Base-by-base conservation (phyloP, 208 protist genomes). In the Sergeia podlipaevii region DNA sequence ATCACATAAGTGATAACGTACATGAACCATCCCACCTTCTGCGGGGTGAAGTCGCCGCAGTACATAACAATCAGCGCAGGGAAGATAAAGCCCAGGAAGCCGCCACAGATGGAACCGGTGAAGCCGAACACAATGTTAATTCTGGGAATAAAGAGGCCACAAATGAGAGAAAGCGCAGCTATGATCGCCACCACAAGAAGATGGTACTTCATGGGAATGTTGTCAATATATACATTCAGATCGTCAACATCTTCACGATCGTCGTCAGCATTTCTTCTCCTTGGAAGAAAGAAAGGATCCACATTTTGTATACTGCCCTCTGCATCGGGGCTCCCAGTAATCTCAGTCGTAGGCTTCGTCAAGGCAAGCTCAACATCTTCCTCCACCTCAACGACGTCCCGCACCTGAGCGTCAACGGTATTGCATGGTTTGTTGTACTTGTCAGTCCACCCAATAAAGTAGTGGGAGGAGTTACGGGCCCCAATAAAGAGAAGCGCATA, bases 41-140 rank as follows among this genome's bases (percentile, higher is more conserved):
- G 11, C 10, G 59, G 15, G 24, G 38, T 32, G 33, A 27, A 58
- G 21, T 41, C 51, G 17, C 48, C 58, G 24, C 32, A 26, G 41
- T 55, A 77, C 59, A 48, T 61, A 44, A 53, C 59, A 43, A 85
- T 74, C 7, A 89, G 60, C 1, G 76, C 62, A 0, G 72, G 73
- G 17, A 82, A 74, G 53, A 85, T 77, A 46, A 82, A 70, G 28
- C 77, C 70, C 26, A 85, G 80, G 42, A 80, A 65, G 18, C 65
- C 70, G 10, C 74, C 70, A 50, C 70, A 85, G 53, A 89, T 60
- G 34, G 61, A 53, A 13, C 77, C 76, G 11, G 70, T 38, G 3
- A 89, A 51, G 27, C 67, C 67, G 46, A 89, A 67, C 2, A 78
- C 77, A 8, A 63, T 73, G 45, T 69, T 74, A 24, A 80, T 55